Base-by-base conservation (phyloP, 148 eudicot species). In the Suaeda aralocaspica region DNA sequence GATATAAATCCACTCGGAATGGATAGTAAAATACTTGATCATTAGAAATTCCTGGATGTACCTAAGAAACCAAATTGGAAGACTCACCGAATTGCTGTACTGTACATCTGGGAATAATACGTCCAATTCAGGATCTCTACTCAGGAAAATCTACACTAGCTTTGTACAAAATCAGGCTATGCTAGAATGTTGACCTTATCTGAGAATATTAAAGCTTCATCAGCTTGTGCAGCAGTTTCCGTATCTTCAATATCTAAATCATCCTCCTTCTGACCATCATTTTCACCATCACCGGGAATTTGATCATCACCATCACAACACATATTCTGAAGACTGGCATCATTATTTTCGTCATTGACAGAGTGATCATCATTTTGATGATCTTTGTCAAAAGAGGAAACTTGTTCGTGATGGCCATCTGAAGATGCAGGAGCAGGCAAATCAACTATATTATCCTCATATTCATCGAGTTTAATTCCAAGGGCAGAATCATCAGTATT, bases 51-150 rank as follows among this genome's bases (percentile, higher is more conserved):
- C 56, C 59, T 55, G 69, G 44, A 49, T 19, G 49, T 28, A 51
- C 21, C 56, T 36, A 49, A 2, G 41, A 16, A 68, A 72, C 63
- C 64, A 42, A 24, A 59, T 58, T 9, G n/a, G 58, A 76, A 70
- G 66, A 76, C 75, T 76, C 57, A 36, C 66, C 79, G 66, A 71
- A 71, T 64, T 66, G 71, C 75, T 77, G 79, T 76, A 77, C 75
- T 77, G 79, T 76, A 77, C 76, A 77, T 3, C 64, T 70, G 71
- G 66, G 61, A 34, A 26, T 66, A 29, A 57, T 13, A 24, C 56
- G 44, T 39, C 66, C 66, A 41, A 49, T 48, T 61, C 74, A 51
- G 66, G 81, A 68, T 68, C 66, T 66, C 80, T 62, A 63, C 67
- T 68, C 76, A 68, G 25, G 56, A 67, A 42, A 45, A 48, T 63